Conservation (phyloP, 345 rosid species). For the Dimocarpus longan region DNA sequence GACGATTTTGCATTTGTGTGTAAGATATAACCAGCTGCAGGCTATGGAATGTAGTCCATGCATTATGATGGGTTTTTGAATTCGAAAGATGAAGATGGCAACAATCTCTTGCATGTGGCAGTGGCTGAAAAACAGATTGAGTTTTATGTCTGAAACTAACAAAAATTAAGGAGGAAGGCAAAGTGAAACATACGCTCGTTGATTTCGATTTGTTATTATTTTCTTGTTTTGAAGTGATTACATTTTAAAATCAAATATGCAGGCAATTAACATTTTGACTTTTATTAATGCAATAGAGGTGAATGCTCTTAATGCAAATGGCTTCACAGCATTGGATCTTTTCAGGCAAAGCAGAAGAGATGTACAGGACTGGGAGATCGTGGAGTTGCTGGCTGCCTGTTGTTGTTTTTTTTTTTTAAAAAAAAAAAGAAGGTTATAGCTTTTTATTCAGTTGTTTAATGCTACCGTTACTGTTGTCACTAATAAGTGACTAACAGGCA, state of each 20-base stretch:
- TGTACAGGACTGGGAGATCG: constrained; percentile 1
- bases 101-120: constrained; percentile 30
- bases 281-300: not conserved
- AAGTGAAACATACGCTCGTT: too few relatives aligned
- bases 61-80: constrained; percentile 17
- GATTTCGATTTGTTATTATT: too few relatives aligned
- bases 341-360: not conserved
- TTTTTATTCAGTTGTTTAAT: too few relatives aligned
- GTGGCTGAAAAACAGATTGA: constrained; percentile 26
- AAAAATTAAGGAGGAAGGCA: too few relatives aligned
- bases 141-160: constrained; percentile 13
- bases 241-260: not conserved
- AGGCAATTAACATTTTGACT: constrained; percentile 6
- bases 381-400: not conserved
- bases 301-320: not conserved
- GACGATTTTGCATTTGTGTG: constrained; percentile 31
- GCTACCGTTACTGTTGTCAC: too few relatives aligned
- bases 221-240: not conserved
- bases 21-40: constrained; percentile 25
- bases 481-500: too few relatives aligned
- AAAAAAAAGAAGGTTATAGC: too few relatives aligned
- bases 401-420: too few relatives aligned
- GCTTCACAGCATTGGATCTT: constrained; percentile 7
- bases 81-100: constrained; percentile 27
- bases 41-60: constrained; percentile 20